Base-by-base conservation (phyloP, 2,329 filamentous ascomycete species). In the Huntiella abstrusa region DNA sequence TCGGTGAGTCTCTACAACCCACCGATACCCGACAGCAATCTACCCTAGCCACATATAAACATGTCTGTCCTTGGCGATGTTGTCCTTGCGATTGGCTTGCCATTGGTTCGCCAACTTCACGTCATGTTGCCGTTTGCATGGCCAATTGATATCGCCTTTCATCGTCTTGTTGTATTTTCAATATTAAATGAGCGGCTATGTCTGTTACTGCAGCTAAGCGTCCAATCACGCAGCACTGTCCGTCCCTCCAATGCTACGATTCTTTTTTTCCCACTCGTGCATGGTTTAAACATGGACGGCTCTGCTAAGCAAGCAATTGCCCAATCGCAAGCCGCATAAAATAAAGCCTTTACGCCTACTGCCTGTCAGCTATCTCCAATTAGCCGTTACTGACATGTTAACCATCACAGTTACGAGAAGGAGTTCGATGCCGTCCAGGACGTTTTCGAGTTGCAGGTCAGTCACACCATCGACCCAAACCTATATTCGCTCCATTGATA, bases 361-460 rank as follows among this genome's bases (percentile, higher is more conserved):
- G 33, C 11, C 40, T 22, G 17, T 22, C 10, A 19, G 22, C 22
- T 13, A 43, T 16, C 19, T 43, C n/a, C 41, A 43, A 43, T 5
- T 11, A 43, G 41, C 28, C 32, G 32, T 43, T 11, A 43, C 41
- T 19, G 17, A 34, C 32, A 33, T 17, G 5, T 33, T 35, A 34
- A 5, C 22, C 43, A 19, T 36, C 46, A 60, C 63, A 98, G 91
- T 71, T 98, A 93, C 62, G 91, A 98, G 77, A 95, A 53, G 77
- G 91, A 98, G 70, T 98, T 98, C 62, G 88, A 98, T 53, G 68
- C 69, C 60, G 91, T 98, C 55, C 85, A 96, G 69, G 91, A 98
- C 70, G 88, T 96, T 61, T 98, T 98, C 66, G 91, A 98, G 79
- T 85, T 98, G 61, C 87, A 95, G 85, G 87, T 94, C 78, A 61